Base-by-base conservation (phyloP, 148 eudicot species). In the Spergularia bocconei region DNA sequence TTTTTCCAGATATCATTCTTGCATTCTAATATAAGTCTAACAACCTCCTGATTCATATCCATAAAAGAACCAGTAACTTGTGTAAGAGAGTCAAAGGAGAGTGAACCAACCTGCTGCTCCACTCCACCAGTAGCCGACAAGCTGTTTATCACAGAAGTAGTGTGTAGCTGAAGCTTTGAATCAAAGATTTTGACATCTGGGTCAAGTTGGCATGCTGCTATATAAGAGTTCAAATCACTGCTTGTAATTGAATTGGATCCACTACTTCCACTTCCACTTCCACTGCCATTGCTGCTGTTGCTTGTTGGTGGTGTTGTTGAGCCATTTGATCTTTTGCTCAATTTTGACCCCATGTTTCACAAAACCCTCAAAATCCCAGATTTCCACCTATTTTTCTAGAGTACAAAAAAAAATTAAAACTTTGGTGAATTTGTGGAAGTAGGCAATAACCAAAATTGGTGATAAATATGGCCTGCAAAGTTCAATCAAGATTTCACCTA, bases 1-100 rank as follows among this genome's bases (percentile, higher is more conserved):
- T 79, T 82, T n/a, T 82, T 75, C 85, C 85, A 82, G 1, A 82
- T 60, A 82, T 82, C 85, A 25, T 75, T 64, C 58, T 79, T 82
- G 48, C 79, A 79, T 4, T 79, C 73, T 13, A 79, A 61, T 19
- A 82, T 82, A 56, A 79, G 74, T 20, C 60, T 65, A 50, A 75
- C 82, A 38, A 71, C 85, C 11, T 82, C 85, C 17, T 71, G 74
- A 72, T 82, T 82, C 82, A 75, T 71, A 63, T 79, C 85, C 75
- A 79, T 82, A 6, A 75, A 59, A 50, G 70, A 79, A 25, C 77
- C 77, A 62, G 85, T 67, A 17, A 79, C 75, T 39, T 79, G 76
- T 39, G 61, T 71, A 17, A 82, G 77, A 1, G 85, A 79, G 66
- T 79, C 77, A 39, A 82, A 79, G 47, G 85, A 79, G 54, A 83